Evolutionary conservation across 257 asterid species (phyloP).

Genomic region (Primulina eburnea): DNA sequence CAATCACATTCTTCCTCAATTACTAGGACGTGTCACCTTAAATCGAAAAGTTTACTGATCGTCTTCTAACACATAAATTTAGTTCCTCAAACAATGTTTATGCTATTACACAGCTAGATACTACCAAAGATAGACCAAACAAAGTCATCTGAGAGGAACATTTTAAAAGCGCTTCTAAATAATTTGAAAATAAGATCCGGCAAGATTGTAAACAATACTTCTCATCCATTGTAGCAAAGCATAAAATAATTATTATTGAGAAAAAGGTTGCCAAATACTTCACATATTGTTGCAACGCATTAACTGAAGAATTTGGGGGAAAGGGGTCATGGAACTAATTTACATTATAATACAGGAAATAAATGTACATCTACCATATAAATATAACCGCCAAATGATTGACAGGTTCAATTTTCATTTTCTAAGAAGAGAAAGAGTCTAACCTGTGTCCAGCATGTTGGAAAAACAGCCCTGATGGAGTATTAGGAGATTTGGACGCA

Average conservation of each 20-base stretch:
- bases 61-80: not conserved
- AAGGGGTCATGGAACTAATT: not conserved
- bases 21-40: too few relatives aligned
- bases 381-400: conserved; percentile 3
- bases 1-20: not conserved
- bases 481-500: conserved; percentile 46
- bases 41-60: not conserved
- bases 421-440: conserved; percentile 24
- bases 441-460: conserved; percentile 99
- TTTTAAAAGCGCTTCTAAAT: not conserved
- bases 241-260: not conserved
- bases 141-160: not conserved
- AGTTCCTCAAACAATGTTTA: not conserved
- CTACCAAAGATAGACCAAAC: not conserved
- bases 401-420: conserved; percentile 11
- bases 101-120: not conserved
- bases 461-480: conserved; percentile 87
- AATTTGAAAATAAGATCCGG: not conserved
- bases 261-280: not conserved
- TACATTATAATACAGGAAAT: not conserved
- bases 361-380: not conserved
- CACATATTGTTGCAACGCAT: not conserved
- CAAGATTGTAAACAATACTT: not conserved
- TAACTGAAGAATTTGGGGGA: not conserved
- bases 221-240: not conserved